Conservation (phyloP, 805 yeast genomes). For the Yamadazyma philogaea region DNA sequence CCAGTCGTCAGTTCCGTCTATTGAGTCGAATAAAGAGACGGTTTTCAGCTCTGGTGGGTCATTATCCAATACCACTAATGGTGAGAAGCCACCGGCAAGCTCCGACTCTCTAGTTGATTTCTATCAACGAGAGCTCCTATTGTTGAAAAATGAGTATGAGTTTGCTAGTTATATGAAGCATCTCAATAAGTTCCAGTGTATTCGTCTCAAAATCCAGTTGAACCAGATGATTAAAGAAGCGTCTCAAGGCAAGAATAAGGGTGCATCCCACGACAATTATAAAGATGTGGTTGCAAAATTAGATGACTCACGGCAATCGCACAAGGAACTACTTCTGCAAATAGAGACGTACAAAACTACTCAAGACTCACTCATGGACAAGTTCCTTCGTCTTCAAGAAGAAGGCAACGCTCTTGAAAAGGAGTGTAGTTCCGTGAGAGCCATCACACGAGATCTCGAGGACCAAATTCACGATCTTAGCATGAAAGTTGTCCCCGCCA, state of each 20-base stretch:
- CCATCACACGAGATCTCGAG: not conserved
- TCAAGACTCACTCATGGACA: constrained; percentile 12
- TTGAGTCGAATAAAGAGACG: constrained; percentile 12
- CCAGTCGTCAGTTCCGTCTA: constrained; percentile 12
- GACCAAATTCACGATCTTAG: constrained; percentile 13
- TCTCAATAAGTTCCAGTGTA: constrained; percentile 19
- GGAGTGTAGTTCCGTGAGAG: not conserved
- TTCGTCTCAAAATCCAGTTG: constrained; percentile 12
- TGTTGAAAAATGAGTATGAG: constrained; percentile 58
- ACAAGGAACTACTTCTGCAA: constrained; percentile 13
- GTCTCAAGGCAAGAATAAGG: not conserved
- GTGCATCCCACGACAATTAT: not conserved
- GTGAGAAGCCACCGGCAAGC: not conserved
- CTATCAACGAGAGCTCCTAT: constrained; percentile 56
- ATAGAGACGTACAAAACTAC: constrained; percentile 7
- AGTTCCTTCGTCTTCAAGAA: constrained; percentile 4
- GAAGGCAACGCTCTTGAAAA: not conserved
- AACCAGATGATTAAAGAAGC: constrained; percentile 12
- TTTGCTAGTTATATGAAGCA: constrained; percentile 54
- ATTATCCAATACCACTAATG: not conserved
- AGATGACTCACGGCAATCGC: not conserved
- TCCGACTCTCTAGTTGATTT: constrained; percentile 35
- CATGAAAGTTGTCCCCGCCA: constrained; percentile 19
- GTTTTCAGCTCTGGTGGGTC: constrained; percentile 7
- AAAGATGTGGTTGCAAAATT: not conserved